Conservation (phyloP, 148 eudicot genomes). For the Rhododendron kiyosumense region DNA sequence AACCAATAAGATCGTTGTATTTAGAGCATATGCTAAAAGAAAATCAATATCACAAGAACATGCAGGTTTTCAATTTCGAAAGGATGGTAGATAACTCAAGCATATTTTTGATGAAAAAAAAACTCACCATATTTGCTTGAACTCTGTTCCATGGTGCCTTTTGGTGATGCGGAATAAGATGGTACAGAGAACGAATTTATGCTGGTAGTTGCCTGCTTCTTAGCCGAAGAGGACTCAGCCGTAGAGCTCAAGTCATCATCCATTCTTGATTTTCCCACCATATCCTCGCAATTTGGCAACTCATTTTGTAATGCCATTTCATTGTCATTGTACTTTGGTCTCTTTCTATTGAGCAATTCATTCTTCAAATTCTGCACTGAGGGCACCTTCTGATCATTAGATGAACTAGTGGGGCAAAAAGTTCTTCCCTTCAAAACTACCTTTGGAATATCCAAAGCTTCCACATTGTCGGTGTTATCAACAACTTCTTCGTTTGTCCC, state of each 20-base stretch:
- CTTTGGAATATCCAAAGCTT: constrained; percentile 28
- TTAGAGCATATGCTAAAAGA: not conserved
- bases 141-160: constrained; percentile 23
- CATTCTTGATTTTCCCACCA: constrained; percentile 23
- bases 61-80: not conserved
- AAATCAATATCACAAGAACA: not conserved
- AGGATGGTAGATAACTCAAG: not conserved
- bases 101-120: too few relatives aligned
- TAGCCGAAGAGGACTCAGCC: constrained; percentile 67
- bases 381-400: constrained; percentile 85
- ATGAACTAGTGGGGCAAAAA: constrained; percentile 47
- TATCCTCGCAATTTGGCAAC: constrained; percentile 18
- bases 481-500: constrained; percentile 61
- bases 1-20: not conserved
- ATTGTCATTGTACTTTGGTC: constrained; percentile 36
- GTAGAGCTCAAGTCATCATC: constrained; percentile 79
- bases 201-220: constrained; percentile 53
- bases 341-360: constrained; percentile 37
- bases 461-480: constrained; percentile 49
- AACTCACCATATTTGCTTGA: constrained; percentile 30
- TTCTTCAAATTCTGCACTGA: constrained; percentile 42
- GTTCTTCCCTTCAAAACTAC: constrained; percentile 39
- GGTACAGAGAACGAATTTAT: constrained; percentile 60
- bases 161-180: constrained; percentile 29
- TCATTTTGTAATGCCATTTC: constrained; percentile 25